Percentiles rank a stretch among this genome's conserved stretches.
phyloP scores from a whole-genome alignment of 345 rosid species.

The Salix purpurea region DNA sequence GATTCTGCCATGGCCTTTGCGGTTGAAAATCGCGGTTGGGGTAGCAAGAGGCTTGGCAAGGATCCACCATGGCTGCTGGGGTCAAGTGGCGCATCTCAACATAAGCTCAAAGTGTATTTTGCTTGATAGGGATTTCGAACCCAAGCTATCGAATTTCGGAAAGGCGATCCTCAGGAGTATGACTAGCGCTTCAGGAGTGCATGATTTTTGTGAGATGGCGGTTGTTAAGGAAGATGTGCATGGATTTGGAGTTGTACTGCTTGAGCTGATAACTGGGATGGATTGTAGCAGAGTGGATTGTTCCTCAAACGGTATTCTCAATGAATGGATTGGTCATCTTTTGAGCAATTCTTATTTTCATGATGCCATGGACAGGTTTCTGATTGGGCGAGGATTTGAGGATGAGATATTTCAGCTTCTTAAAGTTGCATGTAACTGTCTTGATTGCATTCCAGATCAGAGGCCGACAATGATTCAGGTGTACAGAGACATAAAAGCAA shows the following conservation, averaged over 20 bases:
- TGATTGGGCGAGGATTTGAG: too few species aligned
- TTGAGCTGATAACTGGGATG: constrained; percentile 26
- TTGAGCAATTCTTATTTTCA: neutral
- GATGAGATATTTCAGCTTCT: too few species aligned
- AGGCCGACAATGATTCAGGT: too few species aligned
- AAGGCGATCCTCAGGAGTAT: neutral
- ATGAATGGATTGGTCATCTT: constrained; percentile 6
- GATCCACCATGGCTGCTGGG: constrained; percentile 21
- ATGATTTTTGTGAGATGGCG: too few species aligned
- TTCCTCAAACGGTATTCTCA: neutral
- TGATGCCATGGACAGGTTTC: too few species aligned
- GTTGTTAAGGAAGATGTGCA: constrained; percentile 20
- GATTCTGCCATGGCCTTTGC: constrained; percentile 20
- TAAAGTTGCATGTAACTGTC: too few species aligned
- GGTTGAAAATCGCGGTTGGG: constrained; percentile 25
- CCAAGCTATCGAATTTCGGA: constrained; percentile 22
- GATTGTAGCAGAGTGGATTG: constrained; percentile 7
- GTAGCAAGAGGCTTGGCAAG: constrained; percentile 24
- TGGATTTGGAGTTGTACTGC: constrained; percentile 18
- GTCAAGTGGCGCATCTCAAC: constrained; percentile 12
- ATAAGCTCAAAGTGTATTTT: constrained; percentile 14
- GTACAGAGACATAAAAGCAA: too few species aligned
- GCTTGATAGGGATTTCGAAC: constrained; percentile 17
- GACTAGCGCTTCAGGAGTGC: neutral
- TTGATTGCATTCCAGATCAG: too few species aligned